Percentiles rank a stretch among this genome's conserved stretches.
Conservation (phyloP, 257 asterid species). For the Solanum ossicruentum region DNA sequence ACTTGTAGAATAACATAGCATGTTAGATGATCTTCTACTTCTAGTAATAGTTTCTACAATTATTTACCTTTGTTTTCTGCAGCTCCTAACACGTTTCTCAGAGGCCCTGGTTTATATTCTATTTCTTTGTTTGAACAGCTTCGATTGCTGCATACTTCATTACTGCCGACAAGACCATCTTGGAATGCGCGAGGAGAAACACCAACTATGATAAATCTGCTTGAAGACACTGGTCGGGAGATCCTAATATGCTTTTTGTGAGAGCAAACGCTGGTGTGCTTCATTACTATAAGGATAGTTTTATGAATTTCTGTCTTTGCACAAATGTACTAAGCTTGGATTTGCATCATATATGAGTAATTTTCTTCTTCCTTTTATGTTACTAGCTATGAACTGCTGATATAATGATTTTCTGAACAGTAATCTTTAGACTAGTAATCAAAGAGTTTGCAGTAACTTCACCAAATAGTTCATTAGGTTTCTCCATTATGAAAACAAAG, state of each 20-base stretch:
- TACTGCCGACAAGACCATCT: conserved; percentile 69
- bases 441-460: conserved; percentile 1
- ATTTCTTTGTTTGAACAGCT: conserved; percentile 27
- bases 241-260: not conserved
- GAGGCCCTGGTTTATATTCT: not conserved
- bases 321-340: not conserved
- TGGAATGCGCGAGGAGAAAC: conserved; percentile 69
- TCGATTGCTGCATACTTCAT: conserved; percentile 80
- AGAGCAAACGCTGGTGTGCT: not conserved
- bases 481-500: too few relatives aligned
- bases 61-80: not conserved
- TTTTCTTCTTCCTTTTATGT: not conserved
- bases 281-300: not conserved
- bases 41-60: not conserved
- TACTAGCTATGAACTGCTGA: not conserved
- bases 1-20: not conserved
- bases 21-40: not conserved
- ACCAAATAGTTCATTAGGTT: too few relatives aligned
- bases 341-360: not conserved
- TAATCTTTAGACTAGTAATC: not conserved
- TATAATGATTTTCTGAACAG: not conserved
- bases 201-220: conserved; percentile 33
- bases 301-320: not conserved
- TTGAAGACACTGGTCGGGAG: not conserved
- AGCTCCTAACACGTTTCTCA: not conserved